Evolutionary conservation across 2,329 filamentous ascomycete species (phyloP).

Genomic region (Aspergillus sp.): DNA sequence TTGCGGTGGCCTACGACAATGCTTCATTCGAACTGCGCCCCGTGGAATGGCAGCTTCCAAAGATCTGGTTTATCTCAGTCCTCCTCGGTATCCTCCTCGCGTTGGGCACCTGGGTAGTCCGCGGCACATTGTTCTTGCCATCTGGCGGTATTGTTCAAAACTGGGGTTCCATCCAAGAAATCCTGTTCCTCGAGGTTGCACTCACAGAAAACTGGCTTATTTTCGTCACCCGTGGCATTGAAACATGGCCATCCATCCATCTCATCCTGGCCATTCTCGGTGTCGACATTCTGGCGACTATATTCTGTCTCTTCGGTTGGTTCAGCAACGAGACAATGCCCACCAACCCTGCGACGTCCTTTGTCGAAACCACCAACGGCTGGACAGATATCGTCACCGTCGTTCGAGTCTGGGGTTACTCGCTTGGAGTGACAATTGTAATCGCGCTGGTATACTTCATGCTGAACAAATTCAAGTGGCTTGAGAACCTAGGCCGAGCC

Average conservation of each 20-base stretch:
- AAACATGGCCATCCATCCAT: constrained; percentile 73
- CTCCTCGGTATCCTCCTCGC: constrained; percentile 67
- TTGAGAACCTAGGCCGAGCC: constrained; percentile 49
- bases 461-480: constrained; percentile 46
- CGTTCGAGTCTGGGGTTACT: constrained; percentile 52
- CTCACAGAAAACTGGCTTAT: constrained; percentile 96
- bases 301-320: constrained; percentile 77
- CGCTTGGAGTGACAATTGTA: constrained; percentile 51
- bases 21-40: constrained; percentile 75
- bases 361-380: constrained; percentile 47
- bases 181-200: constrained; percentile 85
- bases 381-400: constrained; percentile 59
- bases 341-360: constrained; percentile 26
- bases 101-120: constrained; percentile 70
- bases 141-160: constrained; percentile 73
- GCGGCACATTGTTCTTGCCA: constrained; percentile 67
- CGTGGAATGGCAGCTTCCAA: constrained; percentile 78
- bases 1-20: constrained; percentile 80
- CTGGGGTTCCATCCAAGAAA: constrained; percentile 72
- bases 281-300: constrained; percentile 69
- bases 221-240: constrained; percentile 84
- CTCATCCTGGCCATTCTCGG: constrained; percentile 68
- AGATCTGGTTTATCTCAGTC: constrained; percentile 71
- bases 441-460: constrained; percentile 52
- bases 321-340: constrained; percentile 55